Conservation (phyloP, 257 asterid genomes). For the Buddleja alternifolia region DNA sequence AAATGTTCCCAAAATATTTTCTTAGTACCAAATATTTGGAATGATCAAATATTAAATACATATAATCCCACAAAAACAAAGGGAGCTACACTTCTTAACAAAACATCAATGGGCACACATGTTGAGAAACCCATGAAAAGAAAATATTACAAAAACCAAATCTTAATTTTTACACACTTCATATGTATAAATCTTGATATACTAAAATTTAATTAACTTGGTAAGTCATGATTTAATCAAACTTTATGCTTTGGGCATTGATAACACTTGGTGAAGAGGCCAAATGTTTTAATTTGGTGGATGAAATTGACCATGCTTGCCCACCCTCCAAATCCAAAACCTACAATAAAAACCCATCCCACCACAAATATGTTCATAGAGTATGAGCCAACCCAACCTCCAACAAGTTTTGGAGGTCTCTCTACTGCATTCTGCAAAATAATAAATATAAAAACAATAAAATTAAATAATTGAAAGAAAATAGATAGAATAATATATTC, state of each 20-base stretch:
- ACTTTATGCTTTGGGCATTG: slow-evolving; percentile 69
- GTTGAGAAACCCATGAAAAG: slow-evolving; percentile 30
- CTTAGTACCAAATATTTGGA: not conserved
- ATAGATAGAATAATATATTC: too few species aligned
- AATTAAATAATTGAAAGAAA: too few species aligned
- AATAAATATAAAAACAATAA: not conserved
- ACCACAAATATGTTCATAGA: slow-evolving; percentile 71
- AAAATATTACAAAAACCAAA: slow-evolving; percentile 27
- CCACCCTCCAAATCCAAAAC: slow-evolving; percentile 93
- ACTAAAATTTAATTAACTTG: slow-evolving; percentile 19
- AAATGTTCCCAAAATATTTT: too few species aligned
- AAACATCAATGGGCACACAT: slow-evolving; percentile 34
- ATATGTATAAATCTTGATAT: slow-evolving; percentile 34
- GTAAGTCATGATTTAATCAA: slow-evolving; percentile 28
- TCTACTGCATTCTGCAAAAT: slow-evolving; percentile 72
- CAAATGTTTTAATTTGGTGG: slow-evolving; percentile 73
- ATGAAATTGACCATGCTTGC: slow-evolving; percentile 78
- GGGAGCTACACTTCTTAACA: slow-evolving; percentile 37
- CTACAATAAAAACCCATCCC: slow-evolving; percentile 76
- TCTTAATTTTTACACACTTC: slow-evolving; percentile 46
- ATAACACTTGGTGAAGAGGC: slow-evolving; percentile 79
- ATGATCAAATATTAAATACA: slow-evolving; percentile 24
- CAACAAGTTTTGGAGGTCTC: slow-evolving; percentile 69
- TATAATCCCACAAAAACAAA: slow-evolving; percentile 40
- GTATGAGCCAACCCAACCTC: slow-evolving; percentile 75